Evolutionary conservation across 208 protist species (phyloP).

Genomic region (Giardia muris): DNA sequence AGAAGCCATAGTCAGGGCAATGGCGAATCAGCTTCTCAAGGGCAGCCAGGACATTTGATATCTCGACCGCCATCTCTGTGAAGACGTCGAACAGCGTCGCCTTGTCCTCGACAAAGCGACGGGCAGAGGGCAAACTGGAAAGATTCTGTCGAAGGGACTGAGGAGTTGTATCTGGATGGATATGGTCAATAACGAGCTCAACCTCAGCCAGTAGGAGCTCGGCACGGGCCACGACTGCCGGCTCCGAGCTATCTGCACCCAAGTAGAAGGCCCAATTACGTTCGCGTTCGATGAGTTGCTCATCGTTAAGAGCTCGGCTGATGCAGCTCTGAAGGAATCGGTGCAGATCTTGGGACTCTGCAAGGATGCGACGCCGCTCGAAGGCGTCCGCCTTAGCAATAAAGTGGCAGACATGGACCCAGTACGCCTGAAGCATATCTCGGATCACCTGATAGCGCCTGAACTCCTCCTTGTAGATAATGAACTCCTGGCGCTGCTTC

Average conservation of each 20-base stretch:
- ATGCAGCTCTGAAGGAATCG: neutral
- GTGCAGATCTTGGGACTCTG: neutral
- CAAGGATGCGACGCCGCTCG: neutral
- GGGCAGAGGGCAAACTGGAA: neutral
- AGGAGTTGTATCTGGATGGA: neutral
- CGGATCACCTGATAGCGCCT: neutral
- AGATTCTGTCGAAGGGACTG: neutral
- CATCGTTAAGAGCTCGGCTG: neutral
- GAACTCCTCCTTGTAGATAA: neutral
- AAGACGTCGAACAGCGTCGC: neutral
- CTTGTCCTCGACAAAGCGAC: slow-evolving; percentile 3
- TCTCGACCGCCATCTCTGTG: neutral
- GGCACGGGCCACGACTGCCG: neutral
- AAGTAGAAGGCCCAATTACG: neutral
- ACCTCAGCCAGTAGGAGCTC: neutral
- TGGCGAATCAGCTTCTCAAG: neutral
- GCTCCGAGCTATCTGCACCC: neutral
- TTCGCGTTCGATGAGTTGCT: neutral
- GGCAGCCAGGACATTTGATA: neutral
- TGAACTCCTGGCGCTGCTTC: neutral
- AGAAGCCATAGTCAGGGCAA: neutral
- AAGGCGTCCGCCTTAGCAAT: neutral
- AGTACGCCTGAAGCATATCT: neutral
- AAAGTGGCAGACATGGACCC: neutral
- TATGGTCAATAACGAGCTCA: neutral